Conservation (phyloP, 495 filamentous ascomycete genomes). For the Lentithecium fluviatile region DNA sequence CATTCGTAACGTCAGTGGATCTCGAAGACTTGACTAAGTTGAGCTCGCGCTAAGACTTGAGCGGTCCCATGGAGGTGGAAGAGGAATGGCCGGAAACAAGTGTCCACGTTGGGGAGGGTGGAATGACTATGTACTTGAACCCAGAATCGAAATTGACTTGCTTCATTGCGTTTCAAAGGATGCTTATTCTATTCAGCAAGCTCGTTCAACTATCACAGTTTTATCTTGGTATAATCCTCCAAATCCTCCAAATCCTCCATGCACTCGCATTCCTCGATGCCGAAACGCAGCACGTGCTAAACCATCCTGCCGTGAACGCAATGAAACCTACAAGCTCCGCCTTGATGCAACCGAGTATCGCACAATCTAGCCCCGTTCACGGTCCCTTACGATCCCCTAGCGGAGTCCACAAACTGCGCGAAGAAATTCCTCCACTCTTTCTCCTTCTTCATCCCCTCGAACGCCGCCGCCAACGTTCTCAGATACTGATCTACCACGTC, state of each 20-base stretch:
- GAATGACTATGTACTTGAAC: no score
- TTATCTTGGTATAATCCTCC: not conserved
- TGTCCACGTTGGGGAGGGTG: no score
- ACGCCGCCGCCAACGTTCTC: conserved; percentile 46
- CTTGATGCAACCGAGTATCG: not conserved
- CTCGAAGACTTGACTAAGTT: no score
- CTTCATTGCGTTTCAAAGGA: no score
- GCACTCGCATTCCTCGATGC: not conserved
- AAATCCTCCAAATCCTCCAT: not conserved
- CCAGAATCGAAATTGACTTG: no score
- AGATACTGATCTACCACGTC: conserved; percentile 57
- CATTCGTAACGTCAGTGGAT: no score
- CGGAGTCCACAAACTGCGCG: conserved; percentile 36
- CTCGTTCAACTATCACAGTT: not conserved
- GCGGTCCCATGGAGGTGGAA: no score
- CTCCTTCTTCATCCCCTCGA: conserved; percentile 33
- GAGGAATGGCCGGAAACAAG: no score
- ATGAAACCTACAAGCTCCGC: not conserved
- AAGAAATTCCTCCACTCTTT: conserved; percentile 43
- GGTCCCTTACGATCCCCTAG: not conserved
- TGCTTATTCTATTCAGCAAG: no score
- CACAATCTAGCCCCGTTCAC: not conserved
- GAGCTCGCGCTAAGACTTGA: no score
- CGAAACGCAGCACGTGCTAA: not conserved
- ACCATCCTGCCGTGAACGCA: not conserved